Evolutionary conservation across 768 basidiomycete species (phyloP), one percentile per base, ranked within the genome.

Genomic region (Clitopilus hobsonii): DNA sequence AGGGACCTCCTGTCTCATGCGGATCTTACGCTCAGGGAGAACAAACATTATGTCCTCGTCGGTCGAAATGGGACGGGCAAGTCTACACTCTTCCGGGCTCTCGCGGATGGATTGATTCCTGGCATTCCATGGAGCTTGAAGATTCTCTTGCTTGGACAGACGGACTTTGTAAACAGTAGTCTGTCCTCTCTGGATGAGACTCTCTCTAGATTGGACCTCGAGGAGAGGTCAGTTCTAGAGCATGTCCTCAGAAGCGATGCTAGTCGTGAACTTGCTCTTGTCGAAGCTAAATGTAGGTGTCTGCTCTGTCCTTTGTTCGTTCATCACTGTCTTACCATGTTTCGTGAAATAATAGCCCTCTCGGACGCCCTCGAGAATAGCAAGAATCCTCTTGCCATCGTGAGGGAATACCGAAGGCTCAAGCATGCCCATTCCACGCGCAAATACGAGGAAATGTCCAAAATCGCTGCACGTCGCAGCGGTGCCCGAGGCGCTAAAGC

Each of bases 61-160:
- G 84, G 83, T 13, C 70, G 82, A 52, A 82, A 82, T 62, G 83
- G 82, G 2, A 71, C 74, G 16, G 83, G 81, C 8, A 83, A 83
- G 61, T 79, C 78, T 13, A 77, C 61, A 14, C 65, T 80, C 0
- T 59, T 81, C 24, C 67, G 67, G 16, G 77, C 77, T 8, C 58
- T 82, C 23, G 65, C 67, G 1, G 73, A 80, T 18, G 67, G 72
- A 25, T 64, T 74, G 25, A 79, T 83, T 38, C 80, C 81, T 0
- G 81, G 80, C 13, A 56, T 82, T n/a, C 66, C 69, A 10, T 66
- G 70, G 55, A 69, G 67, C 45, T 53, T 80, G 18, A 68, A 69
- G 2, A 77, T 83, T 49, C 67, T 76, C 0, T 67, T 81, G 20
- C 69, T 82, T 6, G 70, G 71, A 2, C 80, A 81, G 58, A 68